A percentile compares a stretch with the other conserved stretches of the same genome.
Evolutionary conservation across 805 yeast genomes (phyloP).

Genomic region (Debaryomyces tyrocola): DNA sequence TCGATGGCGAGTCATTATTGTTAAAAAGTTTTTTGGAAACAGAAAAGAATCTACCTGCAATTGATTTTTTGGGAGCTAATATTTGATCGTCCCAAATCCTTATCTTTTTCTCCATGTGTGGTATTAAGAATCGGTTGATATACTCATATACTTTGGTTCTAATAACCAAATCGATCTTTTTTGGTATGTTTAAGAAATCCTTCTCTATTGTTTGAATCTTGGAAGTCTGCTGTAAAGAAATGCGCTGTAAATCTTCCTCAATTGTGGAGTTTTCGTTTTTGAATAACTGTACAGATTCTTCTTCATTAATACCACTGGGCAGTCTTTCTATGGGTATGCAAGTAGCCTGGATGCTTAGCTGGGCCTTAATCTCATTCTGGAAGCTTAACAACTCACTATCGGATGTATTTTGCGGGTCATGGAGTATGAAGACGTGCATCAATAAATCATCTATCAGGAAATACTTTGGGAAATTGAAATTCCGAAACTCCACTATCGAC

Average conservation of each 20-base stretch:
- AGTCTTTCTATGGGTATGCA: slow-evolving; percentile 13
- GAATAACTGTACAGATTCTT: slow-evolving; percentile 9
- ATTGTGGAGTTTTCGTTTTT: slow-evolving; percentile 40
- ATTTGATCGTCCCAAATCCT: slow-evolving; percentile 82
- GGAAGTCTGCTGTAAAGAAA: slow-evolving; percentile 22
- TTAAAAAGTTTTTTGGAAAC: slow-evolving; percentile 61
- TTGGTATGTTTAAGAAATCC: slow-evolving; percentile 25
- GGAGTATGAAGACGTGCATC: slow-evolving; percentile 36
- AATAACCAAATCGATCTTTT: slow-evolving; percentile 40
- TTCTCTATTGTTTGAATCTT: slow-evolving; percentile 5
- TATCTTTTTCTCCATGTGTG: slow-evolving; percentile 85
- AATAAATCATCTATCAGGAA: slow-evolving; percentile 65
- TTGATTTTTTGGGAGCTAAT: slow-evolving; percentile 71
- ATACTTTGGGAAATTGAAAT: slow-evolving; percentile 60
- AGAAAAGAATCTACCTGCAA: slow-evolving; percentile 70
- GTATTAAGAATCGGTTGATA: slow-evolving; percentile 54
- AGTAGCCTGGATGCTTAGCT: slow-evolving; percentile 28
- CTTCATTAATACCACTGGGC: slow-evolving; percentile 1
- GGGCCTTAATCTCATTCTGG: slow-evolving; percentile 25
- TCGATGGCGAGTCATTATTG: slow-evolving; percentile 15
- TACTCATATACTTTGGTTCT: slow-evolving; percentile 45
- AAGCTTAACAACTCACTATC: slow-evolving; percentile 30
- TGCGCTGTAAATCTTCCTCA: slow-evolving; percentile 49
- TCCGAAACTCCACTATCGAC: slow-evolving; percentile 48
- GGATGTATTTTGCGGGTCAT: slow-evolving; percentile 20